phyloP scores from a whole-genome alignment of 257 asterid genomes.

The Haberlea rhodopensis region DNA sequence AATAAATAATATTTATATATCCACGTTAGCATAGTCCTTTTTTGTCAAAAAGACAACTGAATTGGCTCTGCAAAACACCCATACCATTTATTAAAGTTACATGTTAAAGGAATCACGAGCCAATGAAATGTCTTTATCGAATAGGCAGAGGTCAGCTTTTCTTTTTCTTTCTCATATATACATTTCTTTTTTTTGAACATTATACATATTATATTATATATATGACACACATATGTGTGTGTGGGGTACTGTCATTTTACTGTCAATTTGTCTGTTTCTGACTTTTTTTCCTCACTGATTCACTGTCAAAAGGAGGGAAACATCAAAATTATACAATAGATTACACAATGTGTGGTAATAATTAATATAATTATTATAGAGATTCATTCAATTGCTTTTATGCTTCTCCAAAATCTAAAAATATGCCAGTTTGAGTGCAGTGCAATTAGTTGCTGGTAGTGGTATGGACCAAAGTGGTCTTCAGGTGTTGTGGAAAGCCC shows the following conservation, averaged over 20 bases:
- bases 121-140: slow-evolving; percentile 29
- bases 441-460: background rate
- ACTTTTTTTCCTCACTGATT: slow-evolving; percentile 1
- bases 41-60: background rate
- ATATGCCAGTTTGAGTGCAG: background rate
- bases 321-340: background rate
- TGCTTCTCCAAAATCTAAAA: too few relatives aligned
- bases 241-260: slow-evolving; percentile 24
- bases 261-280: slow-evolving; percentile 23
- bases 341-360: background rate
- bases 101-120: slow-evolving; percentile 20
- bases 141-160: slow-evolving; percentile 42
- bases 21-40: background rate
- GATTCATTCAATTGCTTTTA: background rate
- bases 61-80: background rate
- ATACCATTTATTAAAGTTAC: background rate
- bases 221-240: background rate
- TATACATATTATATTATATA: background rate
- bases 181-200: background rate
- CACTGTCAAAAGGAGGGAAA: background rate
- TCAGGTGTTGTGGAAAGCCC: background rate
- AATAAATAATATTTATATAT: too few relatives aligned
- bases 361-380: too few relatives aligned
- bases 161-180: slow-evolving; percentile 17
- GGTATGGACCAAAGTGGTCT: background rate